These are phyloP conservation scores for Inga oerstediana DNA, from an alignment of 306 rosid genomes.

Conservation along the genomic window DNA sequence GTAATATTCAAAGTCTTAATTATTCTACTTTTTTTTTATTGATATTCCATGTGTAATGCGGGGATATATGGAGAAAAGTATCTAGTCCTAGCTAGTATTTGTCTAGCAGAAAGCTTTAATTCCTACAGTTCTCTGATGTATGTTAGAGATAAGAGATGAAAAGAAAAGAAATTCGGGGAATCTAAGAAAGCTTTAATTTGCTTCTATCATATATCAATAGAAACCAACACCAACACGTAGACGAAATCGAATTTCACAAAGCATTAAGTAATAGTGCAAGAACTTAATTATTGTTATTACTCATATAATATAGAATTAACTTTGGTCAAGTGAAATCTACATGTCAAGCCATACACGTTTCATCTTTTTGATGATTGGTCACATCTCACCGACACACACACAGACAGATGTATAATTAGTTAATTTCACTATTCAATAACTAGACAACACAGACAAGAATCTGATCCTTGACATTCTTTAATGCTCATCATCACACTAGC, in stretches of 20 bases:
- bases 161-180: neutral
- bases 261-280: neutral
- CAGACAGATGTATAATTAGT: neutral
- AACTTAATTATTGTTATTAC: neutral
- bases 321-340: conserved; percentile 10
- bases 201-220: neutral
- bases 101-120: neutral
- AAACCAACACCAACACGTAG: neutral
- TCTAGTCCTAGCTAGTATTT: too few species aligned
- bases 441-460: conserved; percentile 28
- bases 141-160: neutral
- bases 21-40: too few species aligned
- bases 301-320: neutral
- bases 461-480: conserved; percentile 33
- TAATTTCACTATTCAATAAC: neutral
- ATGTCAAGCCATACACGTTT: conserved; percentile 16
- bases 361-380: neutral
- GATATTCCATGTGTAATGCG: neutral
- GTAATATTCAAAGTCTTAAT: neutral
- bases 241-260: neutral
- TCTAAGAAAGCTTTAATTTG: neutral
- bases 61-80: too few species aligned
- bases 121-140: too few species aligned
- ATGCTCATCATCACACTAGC: neutral
- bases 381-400: neutral